phyloP scores from a whole-genome alignment of 768 basidiomycete genomes.

The Termitomyces sp. region DNA sequence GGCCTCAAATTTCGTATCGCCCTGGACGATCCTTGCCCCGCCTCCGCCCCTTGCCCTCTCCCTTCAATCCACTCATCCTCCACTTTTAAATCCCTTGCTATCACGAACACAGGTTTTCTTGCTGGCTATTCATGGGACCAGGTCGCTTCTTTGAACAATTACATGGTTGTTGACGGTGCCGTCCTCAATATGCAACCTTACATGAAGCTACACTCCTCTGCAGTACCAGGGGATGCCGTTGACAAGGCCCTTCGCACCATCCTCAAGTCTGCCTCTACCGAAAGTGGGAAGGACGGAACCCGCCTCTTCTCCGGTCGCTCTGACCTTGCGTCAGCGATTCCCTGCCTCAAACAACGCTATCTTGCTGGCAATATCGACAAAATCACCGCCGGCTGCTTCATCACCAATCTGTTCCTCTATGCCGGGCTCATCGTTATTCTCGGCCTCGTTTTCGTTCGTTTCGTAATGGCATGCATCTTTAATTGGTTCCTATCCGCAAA shows the following conservation, averaged over 20 bases:
- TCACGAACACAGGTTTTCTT: constrained; percentile 63
- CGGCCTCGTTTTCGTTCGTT: constrained; percentile 85
- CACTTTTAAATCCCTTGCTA: constrained; percentile 58
- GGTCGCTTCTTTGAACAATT: constrained; percentile 66
- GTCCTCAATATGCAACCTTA: constrained; percentile 94
- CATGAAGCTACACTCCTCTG: constrained; percentile 63
- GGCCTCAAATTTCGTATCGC: constrained; percentile 68
- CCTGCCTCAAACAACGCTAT: constrained; percentile 84
- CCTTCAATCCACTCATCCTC: constrained; percentile 52
- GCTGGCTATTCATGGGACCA: constrained; percentile 94
- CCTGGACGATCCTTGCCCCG: constrained; percentile 69
- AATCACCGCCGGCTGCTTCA: constrained; percentile 93
- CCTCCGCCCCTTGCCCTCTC: constrained; percentile 63
- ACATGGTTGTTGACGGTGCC: constrained; percentile 88
- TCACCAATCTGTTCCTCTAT: constrained; percentile 87
- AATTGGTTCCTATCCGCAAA: constrained; percentile 91
- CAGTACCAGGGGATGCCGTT: constrained; percentile 72
- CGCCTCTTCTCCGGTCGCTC: constrained; percentile 76
- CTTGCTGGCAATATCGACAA: constrained; percentile 96
- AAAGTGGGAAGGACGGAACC: constrained; percentile 86
- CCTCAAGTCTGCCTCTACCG: constrained; percentile 43
- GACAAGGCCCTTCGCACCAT: constrained; percentile 82
- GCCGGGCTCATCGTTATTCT: constrained; percentile 89
- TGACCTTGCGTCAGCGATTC: constrained; percentile 64
- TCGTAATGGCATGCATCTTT: constrained; percentile 95